Evolutionary conservation across 371 early-diverging fungal genomes (phyloP).

Genomic region (Mortierella sp.): DNA sequence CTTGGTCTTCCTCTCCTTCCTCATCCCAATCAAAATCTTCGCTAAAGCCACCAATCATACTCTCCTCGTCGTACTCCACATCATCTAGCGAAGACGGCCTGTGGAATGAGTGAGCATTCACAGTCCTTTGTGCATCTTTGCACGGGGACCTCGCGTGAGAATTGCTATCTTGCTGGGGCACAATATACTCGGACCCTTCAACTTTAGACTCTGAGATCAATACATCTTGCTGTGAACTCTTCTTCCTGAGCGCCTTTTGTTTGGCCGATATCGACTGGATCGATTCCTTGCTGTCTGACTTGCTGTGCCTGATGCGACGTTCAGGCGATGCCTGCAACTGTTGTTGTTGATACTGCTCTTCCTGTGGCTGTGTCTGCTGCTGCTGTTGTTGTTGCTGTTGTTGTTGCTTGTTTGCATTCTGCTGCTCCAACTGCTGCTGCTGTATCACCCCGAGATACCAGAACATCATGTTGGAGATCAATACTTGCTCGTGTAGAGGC

Average conservation of each 20-base stretch:
- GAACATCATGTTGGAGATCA: slow-evolving; percentile 96
- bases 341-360: not conserved
- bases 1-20: slow-evolving; percentile 12
- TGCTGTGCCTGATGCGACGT: not conserved
- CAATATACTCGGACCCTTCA: slow-evolving; percentile 22
- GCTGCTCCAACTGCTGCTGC: slow-evolving; percentile 33
- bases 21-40: slow-evolving; percentile 22
- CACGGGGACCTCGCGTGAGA: slow-evolving; percentile 24
- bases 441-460: slow-evolving; percentile 80
- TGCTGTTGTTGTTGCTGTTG: slow-evolving; percentile 22
- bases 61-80: slow-evolving; percentile 37
- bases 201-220: slow-evolving; percentile 16
- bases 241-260: slow-evolving; percentile 1
- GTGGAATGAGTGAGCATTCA: not conserved
- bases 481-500: slow-evolving; percentile 91
- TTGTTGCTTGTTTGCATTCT: slow-evolving; percentile 19
- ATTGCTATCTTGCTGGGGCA: slow-evolving; percentile 34
- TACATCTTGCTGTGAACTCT: slow-evolving; percentile 12
- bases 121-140: slow-evolving; percentile 2
- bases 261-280: not conserved
- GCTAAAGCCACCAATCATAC: slow-evolving; percentile 30
- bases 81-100: not conserved
- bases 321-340: not conserved
- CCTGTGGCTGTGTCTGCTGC: not conserved
- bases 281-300: not conserved